Evolutionary conservation across 768 basidiomycete genomes (phyloP), one percentile per base, ranked within the genome.

Genomic region (Lactarius indigo): DNA sequence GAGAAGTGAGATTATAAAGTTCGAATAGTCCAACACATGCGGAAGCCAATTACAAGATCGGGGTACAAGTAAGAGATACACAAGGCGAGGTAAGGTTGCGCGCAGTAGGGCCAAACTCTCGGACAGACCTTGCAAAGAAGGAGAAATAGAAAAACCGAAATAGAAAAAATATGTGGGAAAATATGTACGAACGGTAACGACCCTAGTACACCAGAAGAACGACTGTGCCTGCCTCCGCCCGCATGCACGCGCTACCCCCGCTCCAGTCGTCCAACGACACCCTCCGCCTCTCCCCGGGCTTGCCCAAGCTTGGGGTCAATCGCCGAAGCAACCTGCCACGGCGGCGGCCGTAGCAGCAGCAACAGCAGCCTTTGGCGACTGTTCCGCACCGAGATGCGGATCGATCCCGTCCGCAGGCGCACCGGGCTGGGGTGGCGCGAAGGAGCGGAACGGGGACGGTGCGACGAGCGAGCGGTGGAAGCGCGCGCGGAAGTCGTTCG

Each of bases 401-500:
- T 74, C 71, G 39, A 74, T 72, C 15, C 73, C 57, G 17, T 74
- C 73, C 0, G 64, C 26, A 2, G 71, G 63, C 31, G 64, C 30
- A 15, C 59, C 44, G 12, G 70, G 71, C 42, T 69, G 73, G 6
- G 68, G 61, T 1, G 71, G 64, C 4, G 66, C 71, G 59, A 70
- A 69, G 12, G 72, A 74, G 76, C 77, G 75, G 76, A 89, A 89
- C 5, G 88, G 88, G 0, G 85, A 80, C 0, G 87, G 87, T 0
- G 82, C 86, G 20, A 81, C 79, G 57, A 89, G 79, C 2, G 87
- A 76, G 28, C 86, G 79, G 64, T 85, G 86, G 73, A 89, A 89
- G 56, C 88, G 85, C 10, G 84, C 85, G 26, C 88, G 85, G 70
- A 89, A 86, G 60, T 89, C 87, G 70, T 79, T 84, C 35, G 80